Base-by-base conservation (phyloP, 1,284 basidiomycete genomes). In the Peniophora sp. region DNA sequence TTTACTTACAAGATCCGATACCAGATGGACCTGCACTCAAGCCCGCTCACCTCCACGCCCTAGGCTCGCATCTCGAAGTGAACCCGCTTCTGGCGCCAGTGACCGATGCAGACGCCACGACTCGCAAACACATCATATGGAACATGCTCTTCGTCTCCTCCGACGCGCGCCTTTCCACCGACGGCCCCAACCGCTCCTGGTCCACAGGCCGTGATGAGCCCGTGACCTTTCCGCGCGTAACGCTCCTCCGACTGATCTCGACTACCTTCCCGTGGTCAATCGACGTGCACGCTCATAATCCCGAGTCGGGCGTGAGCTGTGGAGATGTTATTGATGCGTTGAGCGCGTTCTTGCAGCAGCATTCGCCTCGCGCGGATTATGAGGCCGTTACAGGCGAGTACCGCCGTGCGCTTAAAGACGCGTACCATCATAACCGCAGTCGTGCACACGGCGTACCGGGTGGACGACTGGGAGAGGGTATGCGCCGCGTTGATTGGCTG, bases 201-300 rank as follows among this genome's bases (percentile, higher is more conserved):
- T 69, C 75, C 8, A 69, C 65, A 34, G 87, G 86, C 2, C 77
- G 86, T 11, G 64, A 75, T n/a, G 73, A 75, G 10, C 86, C 87
- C n/a, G 86, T 84, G 0, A 87, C 86, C 0, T 82, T 81, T 64
- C 86, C 86, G 1, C 82, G 86, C 20, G 57, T 87, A 1, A 69
- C 73, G 1, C 61, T 68, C 3, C 39, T 89, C 25, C 73, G 72
- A 32, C 59, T 79, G 56, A 64, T 87, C 48, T 79, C 77, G 3
- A 69, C 70, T 10, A 54, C 66, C 0, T 71, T 82, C 54, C 82
- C 84, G 0, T 86, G 83, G 81, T 68, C 75, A 52, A 70, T 88
- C 56, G 67, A 73, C 6, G 66, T 83, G 2, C 57, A 65, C n/a
- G 84, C 84, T 2, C 56, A 64, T 1, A 67, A 79, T 39, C 61